Conservation (phyloP, 352 stramenopile species). For the Globisporangium heterothallicum region DNA sequence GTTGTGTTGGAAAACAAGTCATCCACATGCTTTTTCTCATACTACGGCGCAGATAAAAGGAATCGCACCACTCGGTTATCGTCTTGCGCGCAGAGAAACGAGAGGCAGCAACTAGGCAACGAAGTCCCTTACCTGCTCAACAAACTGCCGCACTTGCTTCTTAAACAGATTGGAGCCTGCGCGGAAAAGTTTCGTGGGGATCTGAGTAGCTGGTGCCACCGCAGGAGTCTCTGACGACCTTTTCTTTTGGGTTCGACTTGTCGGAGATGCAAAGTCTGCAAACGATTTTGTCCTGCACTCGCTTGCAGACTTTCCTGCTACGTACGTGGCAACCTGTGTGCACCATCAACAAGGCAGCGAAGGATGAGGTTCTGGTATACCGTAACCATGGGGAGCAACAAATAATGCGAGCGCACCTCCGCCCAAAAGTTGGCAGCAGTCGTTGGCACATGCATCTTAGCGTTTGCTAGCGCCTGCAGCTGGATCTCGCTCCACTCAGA, state of each 20-base stretch:
- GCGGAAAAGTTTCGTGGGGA: slow-evolving; percentile 52
- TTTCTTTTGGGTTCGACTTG: slow-evolving; percentile 25
- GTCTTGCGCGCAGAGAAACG: not conserved
- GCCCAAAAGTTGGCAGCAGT: slow-evolving; percentile 63
- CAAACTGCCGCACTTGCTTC: slow-evolving; percentile 79
- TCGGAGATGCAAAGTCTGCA: slow-evolving; percentile 43
- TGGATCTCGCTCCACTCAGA: slow-evolving; percentile 43
- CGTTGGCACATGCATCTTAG: slow-evolving; percentile 58
- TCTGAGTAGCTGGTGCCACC: slow-evolving; percentile 2
- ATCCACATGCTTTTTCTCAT: slow-evolving; percentile 71
- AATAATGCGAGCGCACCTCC: slow-evolving; percentile 22
- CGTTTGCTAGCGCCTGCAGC: slow-evolving; percentile 39
- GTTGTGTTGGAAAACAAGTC: slow-evolving; percentile 55
- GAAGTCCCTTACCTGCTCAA: slow-evolving; percentile 14
- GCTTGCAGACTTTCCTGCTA: slow-evolving; percentile 50
- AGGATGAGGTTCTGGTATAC: no score
- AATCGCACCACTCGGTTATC: not conserved
- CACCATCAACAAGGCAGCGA: not conserved
- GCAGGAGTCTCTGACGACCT: slow-evolving; percentile 6
- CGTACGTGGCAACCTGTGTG: slow-evolving; percentile 23
- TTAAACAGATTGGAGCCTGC: slow-evolving; percentile 77
- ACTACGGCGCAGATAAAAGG: slow-evolving; percentile 18
- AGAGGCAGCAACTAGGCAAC: no score
- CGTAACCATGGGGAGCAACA: not conserved
- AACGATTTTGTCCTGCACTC: slow-evolving; percentile 64